Conservation (phyloP, 768 basidiomycete genomes). For the Hortiboletus campestris region DNA sequence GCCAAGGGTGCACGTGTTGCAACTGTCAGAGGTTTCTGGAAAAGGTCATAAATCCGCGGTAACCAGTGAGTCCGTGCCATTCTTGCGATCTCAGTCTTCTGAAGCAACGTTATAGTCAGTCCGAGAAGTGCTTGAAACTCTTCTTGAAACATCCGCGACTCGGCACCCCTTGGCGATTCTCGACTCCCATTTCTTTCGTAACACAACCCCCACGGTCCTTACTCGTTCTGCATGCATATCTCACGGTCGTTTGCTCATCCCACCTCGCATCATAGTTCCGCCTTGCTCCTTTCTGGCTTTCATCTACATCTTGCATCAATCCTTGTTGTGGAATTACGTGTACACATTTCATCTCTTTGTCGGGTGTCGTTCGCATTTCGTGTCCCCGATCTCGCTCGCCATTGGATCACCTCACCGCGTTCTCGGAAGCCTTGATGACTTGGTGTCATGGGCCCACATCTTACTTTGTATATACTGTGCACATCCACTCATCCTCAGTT, state of each 20-base stretch:
- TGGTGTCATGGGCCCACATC: neutral
- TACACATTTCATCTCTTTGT: constrained; percentile 24
- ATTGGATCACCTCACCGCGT: neutral
- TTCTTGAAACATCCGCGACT: constrained; percentile 6
- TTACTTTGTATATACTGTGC: constrained; percentile 25
- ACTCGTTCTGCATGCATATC: neutral
- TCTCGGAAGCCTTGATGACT: neutral
- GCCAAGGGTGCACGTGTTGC: constrained; percentile 19
- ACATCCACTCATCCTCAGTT: neutral
- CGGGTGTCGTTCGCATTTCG: constrained; percentile 13
- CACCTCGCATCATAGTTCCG: constrained; percentile 3
- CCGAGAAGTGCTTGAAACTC: constrained; percentile 1
- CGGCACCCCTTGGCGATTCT: neutral
- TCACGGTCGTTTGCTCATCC: constrained; percentile 12
- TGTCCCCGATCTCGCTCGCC: constrained; percentile 5
- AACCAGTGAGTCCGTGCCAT: constrained; percentile 7
- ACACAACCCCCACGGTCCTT: constrained; percentile 16
- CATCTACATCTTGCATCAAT: constrained; percentile 18
- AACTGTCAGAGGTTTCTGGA: constrained; percentile 35
- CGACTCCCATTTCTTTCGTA: neutral
- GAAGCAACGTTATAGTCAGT: neutral
- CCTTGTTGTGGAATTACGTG: constrained; percentile 35
- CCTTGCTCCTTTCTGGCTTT: constrained; percentile 15
- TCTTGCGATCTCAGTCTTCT: neutral
- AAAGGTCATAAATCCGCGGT: constrained; percentile 15